Conservation (phyloP, 345 rosid genomes). For the Abelmoschus esculentus region DNA sequence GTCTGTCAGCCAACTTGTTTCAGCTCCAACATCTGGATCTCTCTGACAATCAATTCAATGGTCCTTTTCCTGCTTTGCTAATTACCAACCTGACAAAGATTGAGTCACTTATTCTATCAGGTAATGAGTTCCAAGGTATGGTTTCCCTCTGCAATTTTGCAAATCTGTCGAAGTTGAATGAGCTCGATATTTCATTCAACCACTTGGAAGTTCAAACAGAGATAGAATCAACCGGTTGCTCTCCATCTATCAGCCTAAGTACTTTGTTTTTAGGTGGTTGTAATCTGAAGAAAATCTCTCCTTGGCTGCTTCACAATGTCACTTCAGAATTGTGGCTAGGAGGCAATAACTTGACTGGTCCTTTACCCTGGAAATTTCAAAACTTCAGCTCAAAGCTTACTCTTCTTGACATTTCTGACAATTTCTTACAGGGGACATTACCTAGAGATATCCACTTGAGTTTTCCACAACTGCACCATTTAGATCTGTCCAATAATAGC, state of each 20-base stretch:
- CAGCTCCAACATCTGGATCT: not conserved
- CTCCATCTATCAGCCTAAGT: conserved; percentile 8
- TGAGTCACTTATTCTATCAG: not conserved
- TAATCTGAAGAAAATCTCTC: conserved; percentile 9
- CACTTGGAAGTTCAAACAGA: conserved; percentile 4
- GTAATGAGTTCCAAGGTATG: not conserved
- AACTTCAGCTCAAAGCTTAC: conserved; percentile 8
- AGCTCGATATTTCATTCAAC: conserved; percentile 9
- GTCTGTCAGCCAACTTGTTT: not conserved
- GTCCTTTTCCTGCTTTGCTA: conserved; percentile 1
- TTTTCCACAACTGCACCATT: not conserved
- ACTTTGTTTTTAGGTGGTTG: conserved; percentile 8
- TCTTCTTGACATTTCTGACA: conserved; percentile 1
- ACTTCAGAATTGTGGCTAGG: conserved; percentile 3
- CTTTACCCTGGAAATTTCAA: not conserved
- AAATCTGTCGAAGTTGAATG: conserved; percentile 4
- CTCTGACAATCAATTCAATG: not conserved
- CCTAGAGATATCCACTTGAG: conserved; percentile 5
- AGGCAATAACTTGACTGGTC: conserved; percentile 10
- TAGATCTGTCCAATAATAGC: not conserved
- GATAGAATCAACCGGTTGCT: conserved; percentile 2
- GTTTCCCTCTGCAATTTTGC: conserved; percentile 10
- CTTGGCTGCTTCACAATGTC: conserved; percentile 9
- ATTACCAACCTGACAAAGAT: conserved; percentile 14
- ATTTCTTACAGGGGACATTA: not conserved